Conservation (phyloP, 306 rosid genomes). For the Vigna trinervia region DNA sequence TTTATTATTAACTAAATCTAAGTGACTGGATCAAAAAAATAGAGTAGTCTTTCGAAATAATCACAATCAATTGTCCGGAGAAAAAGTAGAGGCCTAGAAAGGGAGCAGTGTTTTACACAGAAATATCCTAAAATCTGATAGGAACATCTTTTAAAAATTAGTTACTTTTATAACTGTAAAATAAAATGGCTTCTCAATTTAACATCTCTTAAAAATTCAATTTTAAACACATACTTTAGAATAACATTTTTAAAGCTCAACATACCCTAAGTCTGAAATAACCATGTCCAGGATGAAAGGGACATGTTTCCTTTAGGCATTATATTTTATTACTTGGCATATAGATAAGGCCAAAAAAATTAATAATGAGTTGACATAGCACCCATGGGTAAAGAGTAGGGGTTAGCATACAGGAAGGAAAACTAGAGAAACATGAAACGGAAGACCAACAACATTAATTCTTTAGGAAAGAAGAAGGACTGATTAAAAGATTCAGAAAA, state of each 20-base stretch:
- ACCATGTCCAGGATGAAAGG: slow-evolving; percentile 1
- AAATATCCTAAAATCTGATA: neutral
- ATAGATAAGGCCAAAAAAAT: neutral
- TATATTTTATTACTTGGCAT: slow-evolving; percentile 9
- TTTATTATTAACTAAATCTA: neutral
- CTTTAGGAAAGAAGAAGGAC: slow-evolving; percentile 3
- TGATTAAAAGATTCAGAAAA: slow-evolving; percentile 20
- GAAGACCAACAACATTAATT: slow-evolving; percentile 1
- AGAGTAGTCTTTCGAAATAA: neutral
- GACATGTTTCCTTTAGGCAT: slow-evolving; percentile 1
- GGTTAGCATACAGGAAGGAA: slow-evolving; percentile 20
- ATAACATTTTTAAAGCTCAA: too few species aligned
- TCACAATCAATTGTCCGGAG: neutral
- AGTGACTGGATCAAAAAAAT: neutral
- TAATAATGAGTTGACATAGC: neutral
- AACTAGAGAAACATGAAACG: slow-evolving; percentile 30
- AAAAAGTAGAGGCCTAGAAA: neutral
- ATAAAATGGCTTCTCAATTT: neutral
- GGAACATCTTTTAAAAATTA: neutral
- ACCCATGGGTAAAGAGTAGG: neutral
- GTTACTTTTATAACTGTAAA: neutral
- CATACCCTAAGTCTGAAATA: neutral
- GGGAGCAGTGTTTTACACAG: neutral
- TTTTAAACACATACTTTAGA: neutral
- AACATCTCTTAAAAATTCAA: neutral